phyloP scores from a whole-genome alignment of 164 flowering plant genomes.

The Piper betle region DNA sequence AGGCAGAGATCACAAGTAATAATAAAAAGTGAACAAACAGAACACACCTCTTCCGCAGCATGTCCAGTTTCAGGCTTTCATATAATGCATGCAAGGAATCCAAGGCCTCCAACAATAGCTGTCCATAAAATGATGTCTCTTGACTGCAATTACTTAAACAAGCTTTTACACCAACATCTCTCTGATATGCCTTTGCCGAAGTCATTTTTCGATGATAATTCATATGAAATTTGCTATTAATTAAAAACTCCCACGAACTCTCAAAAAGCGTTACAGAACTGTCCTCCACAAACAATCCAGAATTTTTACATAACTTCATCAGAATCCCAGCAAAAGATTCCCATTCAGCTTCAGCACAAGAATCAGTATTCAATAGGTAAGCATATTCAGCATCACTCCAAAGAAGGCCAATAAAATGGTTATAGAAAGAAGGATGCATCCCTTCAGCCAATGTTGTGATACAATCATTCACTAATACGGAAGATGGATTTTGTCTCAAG shows the following conservation, averaged over 20 bases:
- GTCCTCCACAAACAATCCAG: constrained; percentile 7
- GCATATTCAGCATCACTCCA: constrained; percentile 56
- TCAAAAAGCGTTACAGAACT: constrained; percentile 11
- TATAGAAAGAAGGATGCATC: constrained; percentile 45
- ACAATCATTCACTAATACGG: constrained; percentile 75
- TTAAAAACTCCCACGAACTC: constrained; percentile 82
- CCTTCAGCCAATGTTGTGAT: constrained; percentile 82
- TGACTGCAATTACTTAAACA: constrained; percentile 14
- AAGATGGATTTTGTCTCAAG: constrained; percentile 57
- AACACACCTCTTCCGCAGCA: constrained; percentile 62
- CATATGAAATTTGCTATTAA: constrained; percentile 59
- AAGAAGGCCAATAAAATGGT: constrained; percentile 53
- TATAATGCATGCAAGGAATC: constrained; percentile 82
- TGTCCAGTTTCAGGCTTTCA: constrained; percentile 75
- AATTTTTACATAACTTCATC: constrained; percentile 33
- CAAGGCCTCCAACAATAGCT: constrained; percentile 44
- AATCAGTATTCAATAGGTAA: constrained; percentile 31
- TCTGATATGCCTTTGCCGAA: constrained; percentile 12
- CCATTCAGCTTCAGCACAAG: constrained; percentile 67
- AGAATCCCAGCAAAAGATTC: constrained; percentile 47
- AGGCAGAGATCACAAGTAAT: neutral
- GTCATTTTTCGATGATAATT: constrained; percentile 25
- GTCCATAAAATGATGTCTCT: constrained; percentile 26
- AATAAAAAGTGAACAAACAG: too few species aligned
- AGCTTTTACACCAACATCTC: constrained; percentile 13